A percentile compares a stretch with the other conserved stretches of the same genome.
Evolutionary conservation across 2,329 filamentous ascomycete genomes (phyloP).

Genomic region (Colletotrichum shisoi): DNA sequence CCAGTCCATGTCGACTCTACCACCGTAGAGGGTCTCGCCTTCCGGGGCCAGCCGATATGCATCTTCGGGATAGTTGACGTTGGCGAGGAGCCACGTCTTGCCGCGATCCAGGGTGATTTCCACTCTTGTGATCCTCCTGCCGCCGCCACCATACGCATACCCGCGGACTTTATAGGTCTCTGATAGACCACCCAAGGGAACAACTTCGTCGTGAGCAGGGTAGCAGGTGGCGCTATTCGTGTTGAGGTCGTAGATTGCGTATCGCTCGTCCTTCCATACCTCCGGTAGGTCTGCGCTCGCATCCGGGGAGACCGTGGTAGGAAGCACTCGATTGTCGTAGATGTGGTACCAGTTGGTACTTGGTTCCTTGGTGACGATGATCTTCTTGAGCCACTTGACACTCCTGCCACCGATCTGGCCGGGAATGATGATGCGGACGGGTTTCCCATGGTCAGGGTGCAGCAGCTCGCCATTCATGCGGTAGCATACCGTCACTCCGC

Average conservation of each 20-base stretch:
- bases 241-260: constrained; percentile 91
- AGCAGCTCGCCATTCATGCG: constrained; percentile 89
- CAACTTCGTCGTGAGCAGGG: constrained; percentile 77
- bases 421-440: constrained; percentile 81
- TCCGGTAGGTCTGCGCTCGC: constrained; percentile 75
- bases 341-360: constrained; percentile 97
- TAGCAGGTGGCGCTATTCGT: constrained; percentile 84
- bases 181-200: constrained; percentile 56
- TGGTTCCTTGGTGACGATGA: constrained; percentile 78
- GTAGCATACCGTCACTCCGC: constrained; percentile 85
- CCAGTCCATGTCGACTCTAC: constrained; percentile 80
- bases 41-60: constrained; percentile 72
- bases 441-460: constrained; percentile 84
- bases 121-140: constrained; percentile 80
- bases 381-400: constrained; percentile 88
- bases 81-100: constrained; percentile 77
- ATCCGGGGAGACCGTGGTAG: constrained; percentile 85
- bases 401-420: constrained; percentile 91
- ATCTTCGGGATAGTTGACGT: constrained; percentile 85
- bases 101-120: constrained; percentile 86
- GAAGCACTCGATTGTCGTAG: constrained; percentile 89
- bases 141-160: constrained; percentile 89
- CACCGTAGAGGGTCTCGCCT: constrained; percentile 73
- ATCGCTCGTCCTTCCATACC: constrained; percentile 88
- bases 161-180: constrained; percentile 72